Conservation (phyloP, 495 filamentous ascomycete species). For the Thozetella sp. region DNA sequence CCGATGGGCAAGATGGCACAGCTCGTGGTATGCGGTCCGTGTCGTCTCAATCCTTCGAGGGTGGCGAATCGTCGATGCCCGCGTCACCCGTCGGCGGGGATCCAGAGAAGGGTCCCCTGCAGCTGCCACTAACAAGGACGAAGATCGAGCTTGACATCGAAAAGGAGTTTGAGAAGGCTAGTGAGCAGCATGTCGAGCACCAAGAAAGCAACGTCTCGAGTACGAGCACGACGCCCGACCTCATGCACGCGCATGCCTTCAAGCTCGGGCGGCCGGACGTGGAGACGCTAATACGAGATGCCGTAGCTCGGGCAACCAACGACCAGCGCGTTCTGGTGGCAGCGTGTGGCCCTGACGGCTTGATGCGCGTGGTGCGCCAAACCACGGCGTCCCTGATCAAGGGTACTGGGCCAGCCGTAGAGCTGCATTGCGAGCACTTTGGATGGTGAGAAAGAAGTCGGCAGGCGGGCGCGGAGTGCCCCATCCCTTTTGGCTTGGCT, state of each 20-base stretch:
- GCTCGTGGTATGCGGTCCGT: constrained; percentile 6
- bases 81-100: constrained; percentile 15
- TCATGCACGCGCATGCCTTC: constrained; percentile 19
- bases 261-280: constrained; percentile 41
- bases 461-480: not conserved
- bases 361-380: constrained; percentile 50
- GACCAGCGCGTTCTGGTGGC: constrained; percentile 49
- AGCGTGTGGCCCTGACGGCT: constrained; percentile 50
- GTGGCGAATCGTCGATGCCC: constrained; percentile 11
- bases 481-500: not conserved
- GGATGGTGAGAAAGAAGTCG: constrained; percentile 42
- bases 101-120: constrained; percentile 18
- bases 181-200: constrained; percentile 22
- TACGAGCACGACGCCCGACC: constrained; percentile 5
- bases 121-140: constrained; percentile 1
- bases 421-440: constrained; percentile 59
- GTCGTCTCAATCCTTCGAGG: constrained; percentile 19
- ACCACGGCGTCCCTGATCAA: constrained; percentile 50
- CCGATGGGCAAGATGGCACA: constrained; percentile 1
- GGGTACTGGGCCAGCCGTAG: constrained; percentile 48
- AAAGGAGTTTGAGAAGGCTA: constrained; percentile 13
- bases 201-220: constrained; percentile 11
- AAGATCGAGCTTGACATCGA: constrained; percentile 14
- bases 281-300: constrained; percentile 35
- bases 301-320: constrained; percentile 34